Evolutionary conservation across 805 yeast species (phyloP).

Genomic region (Monosporozyma aquatica): DNA sequence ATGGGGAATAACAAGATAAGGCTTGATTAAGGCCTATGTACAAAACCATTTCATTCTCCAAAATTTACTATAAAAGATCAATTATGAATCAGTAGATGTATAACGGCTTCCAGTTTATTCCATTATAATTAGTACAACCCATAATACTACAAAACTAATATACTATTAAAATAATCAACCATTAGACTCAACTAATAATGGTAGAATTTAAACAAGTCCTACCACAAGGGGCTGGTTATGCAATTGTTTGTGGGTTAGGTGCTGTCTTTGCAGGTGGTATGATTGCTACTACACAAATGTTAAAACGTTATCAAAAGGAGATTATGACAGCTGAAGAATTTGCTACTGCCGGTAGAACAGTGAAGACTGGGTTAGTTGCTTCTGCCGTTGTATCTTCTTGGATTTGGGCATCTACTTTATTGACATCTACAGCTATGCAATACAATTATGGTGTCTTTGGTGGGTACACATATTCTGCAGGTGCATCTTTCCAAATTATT

Average conservation of each 20-base stretch:
- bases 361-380: slow-evolving; percentile 74
- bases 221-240: slow-evolving; percentile 80
- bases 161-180: neutral
- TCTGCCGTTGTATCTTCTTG: slow-evolving; percentile 90
- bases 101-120: no score
- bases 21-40: no score
- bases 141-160: neutral
- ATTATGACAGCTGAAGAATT: slow-evolving; percentile 89
- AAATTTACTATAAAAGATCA: no score
- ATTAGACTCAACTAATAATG: slow-evolving; percentile 11
- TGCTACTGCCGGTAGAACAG: slow-evolving; percentile 85
- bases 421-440: slow-evolving; percentile 70
- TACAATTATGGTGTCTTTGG: slow-evolving; percentile 74
- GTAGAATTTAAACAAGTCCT: slow-evolving; percentile 31
- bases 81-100: no score
- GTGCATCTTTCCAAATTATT: slow-evolving; percentile 84
- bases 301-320: slow-evolving; percentile 75
- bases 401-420: slow-evolving; percentile 86
- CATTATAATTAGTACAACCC: neutral
- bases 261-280: slow-evolving; percentile 67
- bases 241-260: slow-evolving; percentile 83
- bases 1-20: no score
- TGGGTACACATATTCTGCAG: slow-evolving; percentile 79
- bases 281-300: slow-evolving; percentile 62
- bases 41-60: no score